Conservation (phyloP, 2,329 filamentous ascomycete genomes). For the Karstenula rhodostoma region DNA sequence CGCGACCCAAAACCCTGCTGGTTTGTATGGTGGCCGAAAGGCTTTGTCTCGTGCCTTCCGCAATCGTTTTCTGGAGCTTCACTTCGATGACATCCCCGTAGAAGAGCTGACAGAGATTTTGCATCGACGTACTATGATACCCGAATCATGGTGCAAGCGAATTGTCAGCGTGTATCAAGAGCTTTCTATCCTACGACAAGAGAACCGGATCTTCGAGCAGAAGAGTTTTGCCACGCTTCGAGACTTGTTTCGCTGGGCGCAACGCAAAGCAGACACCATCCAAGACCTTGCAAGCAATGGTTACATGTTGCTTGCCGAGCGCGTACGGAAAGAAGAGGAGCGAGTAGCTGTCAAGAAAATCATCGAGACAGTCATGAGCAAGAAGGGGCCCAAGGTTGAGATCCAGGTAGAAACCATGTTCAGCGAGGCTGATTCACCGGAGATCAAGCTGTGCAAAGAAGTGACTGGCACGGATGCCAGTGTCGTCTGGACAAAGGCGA, state of each 20-base stretch:
- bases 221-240: constrained; percentile 96
- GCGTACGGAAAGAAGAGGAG: constrained; percentile 91
- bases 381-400: constrained; percentile 65
- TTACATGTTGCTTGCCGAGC: constrained; percentile 94
- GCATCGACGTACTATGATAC: constrained; percentile 85
- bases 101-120: constrained; percentile 92
- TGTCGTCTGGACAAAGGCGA: constrained; percentile 94
- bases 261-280: constrained; percentile 82
- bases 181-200: constrained; percentile 87
- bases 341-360: constrained; percentile 82
- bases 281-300: constrained; percentile 91
- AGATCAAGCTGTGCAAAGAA: constrained; percentile 46
- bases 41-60: constrained; percentile 92
- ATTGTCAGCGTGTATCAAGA: constrained; percentile 96
- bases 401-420: constrained; percentile 81
- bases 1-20: constrained; percentile 95
- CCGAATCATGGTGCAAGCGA: constrained; percentile 86
- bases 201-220: constrained; percentile 91
- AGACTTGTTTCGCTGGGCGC: constrained; percentile 95
- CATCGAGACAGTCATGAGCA: constrained; percentile 86
- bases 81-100: constrained; percentile 98
- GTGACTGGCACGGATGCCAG: constrained; percentile 23
- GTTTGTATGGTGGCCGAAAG: constrained; percentile 94
- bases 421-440: constrained; percentile 52
- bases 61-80: constrained; percentile 94